These are phyloP conservation scores for Dendrostoma leiphaemia DNA, from an alignment of 2,329 filamentous ascomycete species.

Conservation along the genomic window DNA sequence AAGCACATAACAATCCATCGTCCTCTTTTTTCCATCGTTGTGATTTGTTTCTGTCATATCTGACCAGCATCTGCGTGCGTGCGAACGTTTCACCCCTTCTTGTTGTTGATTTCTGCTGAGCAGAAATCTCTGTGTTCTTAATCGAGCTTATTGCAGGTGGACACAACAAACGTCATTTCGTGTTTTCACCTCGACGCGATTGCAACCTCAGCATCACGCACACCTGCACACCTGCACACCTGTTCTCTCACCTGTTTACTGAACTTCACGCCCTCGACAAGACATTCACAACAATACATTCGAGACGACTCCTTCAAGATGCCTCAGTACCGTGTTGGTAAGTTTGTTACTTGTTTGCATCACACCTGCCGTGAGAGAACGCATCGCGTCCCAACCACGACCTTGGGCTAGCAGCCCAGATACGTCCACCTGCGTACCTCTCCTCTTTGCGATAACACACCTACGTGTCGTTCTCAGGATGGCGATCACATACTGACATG, in stretches of 20 bases:
- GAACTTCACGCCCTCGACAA: no score
- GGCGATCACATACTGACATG: neutral
- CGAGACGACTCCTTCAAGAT: conserved; percentile 28
- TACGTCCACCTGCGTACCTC: no score
- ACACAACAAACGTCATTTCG: neutral
- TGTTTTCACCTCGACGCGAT: neutral
- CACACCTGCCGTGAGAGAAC: neutral
- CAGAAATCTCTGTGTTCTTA: no score
- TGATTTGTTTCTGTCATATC: no score
- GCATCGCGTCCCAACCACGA: neutral
- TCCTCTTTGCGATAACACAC: no score
- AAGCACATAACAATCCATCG: no score
- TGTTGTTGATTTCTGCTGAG: neutral
- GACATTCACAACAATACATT: neutral
- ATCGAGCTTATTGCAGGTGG: no score
- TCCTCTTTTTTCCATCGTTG: no score
- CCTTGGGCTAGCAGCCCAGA: no score
- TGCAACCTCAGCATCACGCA: neutral
- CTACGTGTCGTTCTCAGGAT: neutral
- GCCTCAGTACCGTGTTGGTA: conserved; percentile 48
- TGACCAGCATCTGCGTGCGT: no score
- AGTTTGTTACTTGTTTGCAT: conserved; percentile 21
- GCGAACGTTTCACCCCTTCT: no score
- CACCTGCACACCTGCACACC: neutral
- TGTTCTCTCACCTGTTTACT: no score